Percentiles rank a stretch among this genome's conserved stretches.
phyloP scores from a whole-genome alignment of 2,329 filamentous ascomycete genomes.

The Penicillium psychrosexuale region DNA sequence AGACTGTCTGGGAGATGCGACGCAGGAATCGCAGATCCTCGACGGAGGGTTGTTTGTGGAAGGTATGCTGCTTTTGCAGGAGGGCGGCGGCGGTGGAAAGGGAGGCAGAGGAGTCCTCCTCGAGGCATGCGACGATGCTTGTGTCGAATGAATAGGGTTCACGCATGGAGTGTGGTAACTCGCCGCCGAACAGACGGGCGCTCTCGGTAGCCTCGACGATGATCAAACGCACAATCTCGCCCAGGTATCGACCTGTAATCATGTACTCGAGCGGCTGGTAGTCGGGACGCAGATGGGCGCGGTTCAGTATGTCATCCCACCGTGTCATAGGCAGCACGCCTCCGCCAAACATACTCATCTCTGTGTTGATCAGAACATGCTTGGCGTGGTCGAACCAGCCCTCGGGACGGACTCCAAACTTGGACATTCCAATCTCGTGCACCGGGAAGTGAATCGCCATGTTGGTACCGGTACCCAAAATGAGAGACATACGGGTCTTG shows the following conservation, averaged over 20 bases:
- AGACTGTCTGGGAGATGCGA: slow-evolving; percentile 52
- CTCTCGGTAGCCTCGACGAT: slow-evolving; percentile 58
- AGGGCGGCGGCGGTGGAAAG: slow-evolving; percentile 42
- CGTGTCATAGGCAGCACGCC: slow-evolving; percentile 56
- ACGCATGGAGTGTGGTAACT: slow-evolving; percentile 54
- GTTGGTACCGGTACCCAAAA: slow-evolving; percentile 64
- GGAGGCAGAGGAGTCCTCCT: slow-evolving; percentile 44
- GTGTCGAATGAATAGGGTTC: slow-evolving; percentile 60
- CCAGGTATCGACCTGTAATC: slow-evolving; percentile 61
- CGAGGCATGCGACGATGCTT: slow-evolving; percentile 56
- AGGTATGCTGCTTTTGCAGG: slow-evolving; percentile 53
- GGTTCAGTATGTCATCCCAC: slow-evolving; percentile 61
- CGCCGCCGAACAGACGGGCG: slow-evolving; percentile 55
- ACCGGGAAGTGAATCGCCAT: slow-evolving; percentile 61
- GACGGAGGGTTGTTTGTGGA: slow-evolving; percentile 44
- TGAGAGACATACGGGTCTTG: slow-evolving; percentile 60
- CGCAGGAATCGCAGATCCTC: slow-evolving; percentile 56
- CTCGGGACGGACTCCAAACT: slow-evolving; percentile 55
- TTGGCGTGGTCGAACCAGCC: slow-evolving; percentile 57
- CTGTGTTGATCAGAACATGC: slow-evolving; percentile 63
- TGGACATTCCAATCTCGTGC: slow-evolving; percentile 51
- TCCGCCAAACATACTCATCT: slow-evolving; percentile 63
- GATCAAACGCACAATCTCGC: slow-evolving; percentile 61
- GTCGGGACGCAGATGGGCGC: slow-evolving; percentile 55
- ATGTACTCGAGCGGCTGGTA: slow-evolving; percentile 66